These are phyloP conservation scores for Phialophora verrucosa DNA, from an alignment of 2,329 filamentous ascomycete species.

Conservation along the genomic window DNA sequence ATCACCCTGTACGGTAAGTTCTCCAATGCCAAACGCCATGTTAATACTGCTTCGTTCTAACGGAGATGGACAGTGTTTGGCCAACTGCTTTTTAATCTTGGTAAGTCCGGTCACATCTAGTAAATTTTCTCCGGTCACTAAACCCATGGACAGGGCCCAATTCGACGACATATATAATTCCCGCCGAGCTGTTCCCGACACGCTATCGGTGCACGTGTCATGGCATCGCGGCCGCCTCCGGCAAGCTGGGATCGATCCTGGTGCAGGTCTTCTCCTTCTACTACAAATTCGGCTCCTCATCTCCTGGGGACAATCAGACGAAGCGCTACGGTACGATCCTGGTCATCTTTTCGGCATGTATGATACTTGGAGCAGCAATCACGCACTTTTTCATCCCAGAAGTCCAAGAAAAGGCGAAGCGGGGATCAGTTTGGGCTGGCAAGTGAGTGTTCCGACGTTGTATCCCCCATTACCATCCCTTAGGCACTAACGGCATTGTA, in stretches of 20 bases:
- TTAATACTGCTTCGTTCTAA: background rate
- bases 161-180: slow-evolving; percentile 55
- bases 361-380: slow-evolving; percentile 49
- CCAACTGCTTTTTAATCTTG: slow-evolving; percentile 57
- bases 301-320: slow-evolving; percentile 43
- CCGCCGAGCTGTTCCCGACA: slow-evolving; percentile 64
- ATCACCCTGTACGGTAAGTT: slow-evolving; percentile 47
- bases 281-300: slow-evolving; percentile 47
- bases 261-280: slow-evolving; percentile 50
- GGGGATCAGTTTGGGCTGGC: slow-evolving; percentile 43
- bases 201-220: slow-evolving; percentile 61
- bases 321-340: slow-evolving; percentile 49
- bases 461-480: background rate
- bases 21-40: background rate
- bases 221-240: slow-evolving; percentile 59
- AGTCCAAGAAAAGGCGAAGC: slow-evolving; percentile 43
- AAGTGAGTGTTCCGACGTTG: background rate
- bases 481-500: background rate
- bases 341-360: slow-evolving; percentile 50
- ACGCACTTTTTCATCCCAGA: slow-evolving; percentile 52
- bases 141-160: slow-evolving; percentile 40
- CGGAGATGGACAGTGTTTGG: slow-evolving; percentile 44
- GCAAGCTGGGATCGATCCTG: slow-evolving; percentile 59
- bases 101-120: slow-evolving; percentile 19
- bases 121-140: background rate